Conservation (phyloP, 225 moss, liverwort and hornwort species). For the Marchantia polymorpha region DNA sequence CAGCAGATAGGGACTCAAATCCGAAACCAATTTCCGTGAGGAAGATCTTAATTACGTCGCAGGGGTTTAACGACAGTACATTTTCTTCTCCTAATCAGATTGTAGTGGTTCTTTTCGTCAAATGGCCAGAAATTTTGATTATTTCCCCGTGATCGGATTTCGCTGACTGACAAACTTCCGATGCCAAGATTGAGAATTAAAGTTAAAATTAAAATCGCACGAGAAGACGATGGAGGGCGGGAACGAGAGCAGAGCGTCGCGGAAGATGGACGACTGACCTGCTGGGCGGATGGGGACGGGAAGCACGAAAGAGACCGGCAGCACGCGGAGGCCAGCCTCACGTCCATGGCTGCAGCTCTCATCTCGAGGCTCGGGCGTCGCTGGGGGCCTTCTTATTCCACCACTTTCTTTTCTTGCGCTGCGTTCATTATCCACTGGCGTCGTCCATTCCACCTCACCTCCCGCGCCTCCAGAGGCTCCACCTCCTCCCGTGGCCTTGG, state of each 20-base stretch:
- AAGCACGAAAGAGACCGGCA: constrained; percentile 16
- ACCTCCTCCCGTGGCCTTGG: too few species aligned
- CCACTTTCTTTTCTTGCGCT: not conserved
- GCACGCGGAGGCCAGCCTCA: constrained; percentile 26
- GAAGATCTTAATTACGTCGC: too few species aligned
- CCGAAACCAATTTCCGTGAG: not conserved
- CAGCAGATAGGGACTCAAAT: not conserved
- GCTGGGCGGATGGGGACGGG: constrained; percentile 10
- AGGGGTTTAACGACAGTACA: too few species aligned
- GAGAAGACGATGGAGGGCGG: not conserved
- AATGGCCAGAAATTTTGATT: too few species aligned
- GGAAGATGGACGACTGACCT: not conserved
- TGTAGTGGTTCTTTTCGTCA: too few species aligned
- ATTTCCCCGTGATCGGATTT: too few species aligned
- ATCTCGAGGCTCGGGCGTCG: not conserved
- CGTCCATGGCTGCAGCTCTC: constrained; percentile 24
- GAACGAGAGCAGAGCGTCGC: not conserved
- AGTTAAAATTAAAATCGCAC: not conserved
- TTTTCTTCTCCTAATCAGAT: too few species aligned
- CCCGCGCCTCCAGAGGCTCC: too few species aligned
- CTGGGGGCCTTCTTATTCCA: not conserved
- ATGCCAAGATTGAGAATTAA: too few species aligned
- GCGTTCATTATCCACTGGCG: not conserved
- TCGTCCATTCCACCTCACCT: too few species aligned
- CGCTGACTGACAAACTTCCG: too few species aligned